Conservation (phyloP, 2,329 filamentous ascomycete species). For the Hypoxylon sp. region DNA sequence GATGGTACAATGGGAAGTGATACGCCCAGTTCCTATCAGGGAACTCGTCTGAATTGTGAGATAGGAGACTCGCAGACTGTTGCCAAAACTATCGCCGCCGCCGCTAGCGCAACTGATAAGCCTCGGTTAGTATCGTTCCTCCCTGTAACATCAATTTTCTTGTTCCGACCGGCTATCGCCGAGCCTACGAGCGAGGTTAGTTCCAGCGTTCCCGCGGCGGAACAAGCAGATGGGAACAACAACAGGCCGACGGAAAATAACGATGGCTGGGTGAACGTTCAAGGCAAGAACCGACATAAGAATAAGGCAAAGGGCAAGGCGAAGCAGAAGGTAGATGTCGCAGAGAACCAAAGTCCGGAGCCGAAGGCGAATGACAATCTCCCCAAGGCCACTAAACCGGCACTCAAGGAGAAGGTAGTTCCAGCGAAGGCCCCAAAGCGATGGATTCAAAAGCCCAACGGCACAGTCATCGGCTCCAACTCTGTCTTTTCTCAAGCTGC, state of each 20-base stretch:
- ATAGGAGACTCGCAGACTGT: not conserved
- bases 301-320: slow-evolving; percentile 9
- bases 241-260: not conserved
- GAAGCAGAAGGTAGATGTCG: not conserved
- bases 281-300: slow-evolving; percentile 8
- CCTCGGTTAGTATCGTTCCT: not conserved
- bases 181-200: not conserved
- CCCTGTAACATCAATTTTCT: not conserved
- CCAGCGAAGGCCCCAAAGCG: not conserved
- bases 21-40: not conserved
- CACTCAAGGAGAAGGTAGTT: not conserved
- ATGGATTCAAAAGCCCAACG: slow-evolving; percentile 1
- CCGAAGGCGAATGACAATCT: not conserved
- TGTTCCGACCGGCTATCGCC: not conserved
- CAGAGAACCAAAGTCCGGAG: not conserved
- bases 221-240: not conserved
- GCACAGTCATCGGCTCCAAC: slow-evolving; percentile 34
- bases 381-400: not conserved
- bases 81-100: not conserved
- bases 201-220: not conserved
- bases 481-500: slow-evolving; percentile 17
- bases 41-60: not conserved
- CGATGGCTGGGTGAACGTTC: slow-evolving; percentile 18
- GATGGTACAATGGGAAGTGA: not conserved
- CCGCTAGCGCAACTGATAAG: not conserved